phyloP scores from a whole-genome alignment of 2,329 filamentous ascomycete genomes.

The Penicillium sp. region DNA sequence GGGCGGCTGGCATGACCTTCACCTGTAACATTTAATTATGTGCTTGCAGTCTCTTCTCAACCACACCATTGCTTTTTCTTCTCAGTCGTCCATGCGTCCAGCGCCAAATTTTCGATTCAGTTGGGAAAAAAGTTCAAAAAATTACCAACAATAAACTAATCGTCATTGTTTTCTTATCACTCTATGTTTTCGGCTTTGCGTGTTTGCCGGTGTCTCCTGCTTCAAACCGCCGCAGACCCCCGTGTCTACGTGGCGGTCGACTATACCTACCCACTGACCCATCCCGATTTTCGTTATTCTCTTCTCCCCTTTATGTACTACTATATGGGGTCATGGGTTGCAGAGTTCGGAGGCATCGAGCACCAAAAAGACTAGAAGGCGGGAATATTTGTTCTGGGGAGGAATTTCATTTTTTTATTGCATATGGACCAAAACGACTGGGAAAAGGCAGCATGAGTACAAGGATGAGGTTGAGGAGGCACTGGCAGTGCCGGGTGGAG shows the following conservation, averaged over 20 bases:
- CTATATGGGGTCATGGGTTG: slow-evolving; percentile 24
- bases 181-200: slow-evolving; percentile 22
- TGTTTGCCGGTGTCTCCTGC: slow-evolving; percentile 19
- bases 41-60: slow-evolving; percentile 11
- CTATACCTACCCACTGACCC: slow-evolving; percentile 8
- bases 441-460: slow-evolving; percentile 11
- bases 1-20: slow-evolving; percentile 81
- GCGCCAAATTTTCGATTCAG: slow-evolving; percentile 23
- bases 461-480: slow-evolving; percentile 8
- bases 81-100: slow-evolving; percentile 19
- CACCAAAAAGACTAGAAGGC: slow-evolving; percentile 32
- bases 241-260: background rate
- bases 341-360: slow-evolving; percentile 13
- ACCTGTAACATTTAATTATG: slow-evolving; percentile 54
- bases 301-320: slow-evolving; percentile 25
- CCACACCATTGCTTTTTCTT: slow-evolving; percentile 20
- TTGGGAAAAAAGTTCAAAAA: slow-evolving; percentile 32
- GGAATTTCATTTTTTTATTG: slow-evolving; percentile 15
- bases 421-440: slow-evolving; percentile 23
- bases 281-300: slow-evolving; percentile 8
- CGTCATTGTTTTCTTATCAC: slow-evolving; percentile 17
- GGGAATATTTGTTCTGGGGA: slow-evolving; percentile 19
- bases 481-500: slow-evolving; percentile 6
- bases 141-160: slow-evolving; percentile 31
- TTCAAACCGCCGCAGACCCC: slow-evolving; percentile 3